Base-by-base conservation (phyloP, 1,284 basidiomycete species). In the Irpex sp. region DNA sequence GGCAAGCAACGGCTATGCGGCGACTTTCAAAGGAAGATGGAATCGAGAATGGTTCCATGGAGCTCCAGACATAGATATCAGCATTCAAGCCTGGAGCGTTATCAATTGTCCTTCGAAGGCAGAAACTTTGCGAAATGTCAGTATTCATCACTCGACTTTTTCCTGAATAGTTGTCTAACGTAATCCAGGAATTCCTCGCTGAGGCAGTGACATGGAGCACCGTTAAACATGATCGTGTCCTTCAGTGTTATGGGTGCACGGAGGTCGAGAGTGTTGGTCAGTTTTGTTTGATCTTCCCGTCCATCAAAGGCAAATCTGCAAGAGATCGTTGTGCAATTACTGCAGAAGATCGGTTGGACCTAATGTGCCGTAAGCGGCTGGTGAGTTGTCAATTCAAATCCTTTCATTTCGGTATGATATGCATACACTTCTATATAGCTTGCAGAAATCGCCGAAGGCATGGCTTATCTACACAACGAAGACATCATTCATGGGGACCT, bases 121-220 rank as follows among this genome's bases (percentile, higher is more conserved):
- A 49, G n/a, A 49, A 49, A 49, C n/a, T 3, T n/a, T 13, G 45
- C 11, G 45, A 49, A 15, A 49, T n/a, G 45, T 15, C 45, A 49
- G 45, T 49, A 49, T n/a, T 13, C n/a, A n/a, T n/a, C 45, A n/a
- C 11, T 15, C n/a, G 6, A 49, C 45, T 49, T 49, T 49, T 5
- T 49, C 11, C 32, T 32, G 32, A 32, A 32, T 32, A 6, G 45
- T n/a, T 10, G 13, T 49, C 45, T 13, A n/a, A 49, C n/a, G 13
- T 49, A 49, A 49, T 24, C 13, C 27, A 69, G 69, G 18, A 67
- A 44, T 18, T 66, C 3, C 66, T 60, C 38, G 20, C 58, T 4
- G 69, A 70, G 32, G 45, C 67, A 4, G 43, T 70, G 13, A 45
- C 49, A 18, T 44, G 64, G 42, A 58, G 54, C 45, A 70, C 69